Percentiles rank a stretch among this genome's conserved stretches.
Evolutionary conservation across 805 yeast species (phyloP).

Genomic region (Torulaspora franciscae): DNA sequence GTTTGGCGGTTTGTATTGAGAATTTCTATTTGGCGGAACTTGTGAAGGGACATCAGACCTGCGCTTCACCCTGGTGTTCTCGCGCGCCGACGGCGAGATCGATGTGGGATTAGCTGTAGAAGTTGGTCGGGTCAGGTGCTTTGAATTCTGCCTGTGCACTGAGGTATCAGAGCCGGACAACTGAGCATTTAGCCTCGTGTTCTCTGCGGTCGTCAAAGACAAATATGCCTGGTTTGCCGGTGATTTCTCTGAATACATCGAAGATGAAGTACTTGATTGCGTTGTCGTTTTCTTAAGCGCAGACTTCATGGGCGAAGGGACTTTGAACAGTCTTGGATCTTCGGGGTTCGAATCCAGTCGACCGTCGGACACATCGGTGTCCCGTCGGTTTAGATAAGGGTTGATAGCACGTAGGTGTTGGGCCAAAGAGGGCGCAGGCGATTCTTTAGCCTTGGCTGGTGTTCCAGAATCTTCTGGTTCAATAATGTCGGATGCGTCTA

Average conservation of each 20-base stretch:
- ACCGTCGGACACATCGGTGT: neutral
- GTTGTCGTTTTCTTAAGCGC: constrained; percentile 37
- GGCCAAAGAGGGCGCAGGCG: constrained; percentile 38
- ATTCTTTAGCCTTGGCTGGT: neutral
- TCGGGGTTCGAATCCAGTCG: neutral
- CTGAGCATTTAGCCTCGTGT: constrained; percentile 67
- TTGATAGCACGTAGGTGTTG: constrained; percentile 44
- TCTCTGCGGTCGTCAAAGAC: constrained; percentile 71
- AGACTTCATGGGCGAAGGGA: constrained; percentile 42
- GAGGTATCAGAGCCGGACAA: constrained; percentile 36
- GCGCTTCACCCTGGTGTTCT: constrained; percentile 12
- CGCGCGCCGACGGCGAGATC: constrained; percentile 17
- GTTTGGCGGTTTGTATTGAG: constrained; percentile 1
- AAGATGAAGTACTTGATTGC: constrained; percentile 19
- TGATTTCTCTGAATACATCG: constrained; percentile 21
- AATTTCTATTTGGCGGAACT: neutral
- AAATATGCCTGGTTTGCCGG: constrained; percentile 62
- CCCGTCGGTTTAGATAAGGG: constrained; percentile 10
- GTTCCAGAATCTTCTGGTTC: neutral
- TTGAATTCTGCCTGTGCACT: constrained; percentile 8
- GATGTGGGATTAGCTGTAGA: constrained; percentile 18
- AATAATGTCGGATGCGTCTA: constrained; percentile 3
- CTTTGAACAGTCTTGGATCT: constrained; percentile 9
- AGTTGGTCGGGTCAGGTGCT: constrained; percentile 21
- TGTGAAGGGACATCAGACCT: constrained; percentile 10